Evolutionary conservation across 148 eudicot species (phyloP).

Genomic region (Chenopodium berlandieri): DNA sequence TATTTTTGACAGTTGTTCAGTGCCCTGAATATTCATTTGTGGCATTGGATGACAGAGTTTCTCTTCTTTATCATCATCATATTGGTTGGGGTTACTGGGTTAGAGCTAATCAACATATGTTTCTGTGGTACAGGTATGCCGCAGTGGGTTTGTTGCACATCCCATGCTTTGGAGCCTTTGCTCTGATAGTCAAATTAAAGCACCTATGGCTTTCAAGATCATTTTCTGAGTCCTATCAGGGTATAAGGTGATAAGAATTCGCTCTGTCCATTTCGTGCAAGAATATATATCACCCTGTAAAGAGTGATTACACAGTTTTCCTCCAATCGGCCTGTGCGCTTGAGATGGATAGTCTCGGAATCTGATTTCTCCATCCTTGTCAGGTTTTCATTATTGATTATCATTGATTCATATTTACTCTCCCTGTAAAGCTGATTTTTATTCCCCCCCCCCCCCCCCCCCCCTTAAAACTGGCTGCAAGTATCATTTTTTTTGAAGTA

Average conservation of each 20-base stretch:
- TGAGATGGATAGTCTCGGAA: conserved; percentile 14
- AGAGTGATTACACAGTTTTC: conserved; percentile 1
- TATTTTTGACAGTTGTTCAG: not conserved
- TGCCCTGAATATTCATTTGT: not conserved
- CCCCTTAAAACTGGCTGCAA: not conserved
- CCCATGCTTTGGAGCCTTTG: conserved; percentile 58
- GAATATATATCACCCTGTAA: not conserved
- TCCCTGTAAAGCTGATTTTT: conserved; percentile 11
- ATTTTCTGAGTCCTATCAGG: conserved; percentile 31
- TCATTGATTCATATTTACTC: not conserved
- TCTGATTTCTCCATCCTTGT: conserved; percentile 3
- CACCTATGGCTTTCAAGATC: conserved; percentile 48
- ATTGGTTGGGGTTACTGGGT: too few relatives aligned
- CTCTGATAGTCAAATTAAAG: conserved; percentile 49
- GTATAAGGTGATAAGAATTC: conserved; percentile 23
- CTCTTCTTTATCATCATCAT: not conserved
- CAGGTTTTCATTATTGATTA: not conserved
- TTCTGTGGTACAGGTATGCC: conserved; percentile 48
- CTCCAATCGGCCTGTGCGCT: not conserved
- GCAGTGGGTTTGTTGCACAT: conserved; percentile 56
- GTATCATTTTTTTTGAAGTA: not conserved
- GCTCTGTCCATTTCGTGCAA: not conserved
- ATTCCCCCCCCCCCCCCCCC: too few relatives aligned
- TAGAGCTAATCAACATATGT: not conserved
- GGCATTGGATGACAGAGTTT: not conserved